Percentiles rank a stretch among this genome's conserved stretches.
These are phyloP conservation scores for Botryotinia calthae DNA, from an alignment of 2,329 filamentous ascomycete species.

Conservation along the genomic window DNA sequence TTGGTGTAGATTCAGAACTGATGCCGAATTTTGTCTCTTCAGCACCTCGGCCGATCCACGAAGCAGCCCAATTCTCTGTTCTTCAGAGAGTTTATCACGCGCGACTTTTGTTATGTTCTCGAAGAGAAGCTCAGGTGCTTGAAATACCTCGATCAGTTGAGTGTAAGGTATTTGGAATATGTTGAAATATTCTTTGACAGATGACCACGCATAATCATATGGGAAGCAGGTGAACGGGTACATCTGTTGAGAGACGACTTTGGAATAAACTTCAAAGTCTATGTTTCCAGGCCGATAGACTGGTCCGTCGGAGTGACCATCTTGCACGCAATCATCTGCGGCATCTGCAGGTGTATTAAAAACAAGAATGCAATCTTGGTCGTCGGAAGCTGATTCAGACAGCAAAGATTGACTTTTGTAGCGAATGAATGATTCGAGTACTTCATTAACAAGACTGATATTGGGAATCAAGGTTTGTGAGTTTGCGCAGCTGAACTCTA, in stretches of 20 bases:
- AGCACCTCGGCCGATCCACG: not conserved
- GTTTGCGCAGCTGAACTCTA: not conserved
- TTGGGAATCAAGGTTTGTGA: not conserved
- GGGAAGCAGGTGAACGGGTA: not conserved
- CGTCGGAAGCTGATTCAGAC: no score
- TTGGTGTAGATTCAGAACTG: not conserved
- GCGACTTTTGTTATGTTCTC: not conserved
- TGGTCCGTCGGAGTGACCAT: not conserved
- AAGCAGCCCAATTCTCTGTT: not conserved
- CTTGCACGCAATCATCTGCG: not conserved
- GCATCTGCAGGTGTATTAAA: conserved; percentile 1
- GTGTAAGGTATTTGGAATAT: not conserved
- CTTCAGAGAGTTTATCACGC: not conserved
- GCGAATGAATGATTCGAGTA: conserved; percentile 1
- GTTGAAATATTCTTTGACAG: not conserved
- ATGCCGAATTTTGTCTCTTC: not conserved
- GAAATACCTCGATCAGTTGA: not conserved
- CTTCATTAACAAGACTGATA: not conserved
- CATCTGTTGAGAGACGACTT: not conserved
- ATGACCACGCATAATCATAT: not conserved
- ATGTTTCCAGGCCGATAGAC: not conserved
- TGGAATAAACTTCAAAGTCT: conserved; percentile 1
- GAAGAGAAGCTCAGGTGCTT: not conserved
- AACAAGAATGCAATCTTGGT: not conserved
- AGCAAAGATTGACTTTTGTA: not conserved